These are phyloP conservation scores for Cystoisospora suis DNA, from an alignment of 169 alveolate species.

Conservation along the genomic window DNA sequence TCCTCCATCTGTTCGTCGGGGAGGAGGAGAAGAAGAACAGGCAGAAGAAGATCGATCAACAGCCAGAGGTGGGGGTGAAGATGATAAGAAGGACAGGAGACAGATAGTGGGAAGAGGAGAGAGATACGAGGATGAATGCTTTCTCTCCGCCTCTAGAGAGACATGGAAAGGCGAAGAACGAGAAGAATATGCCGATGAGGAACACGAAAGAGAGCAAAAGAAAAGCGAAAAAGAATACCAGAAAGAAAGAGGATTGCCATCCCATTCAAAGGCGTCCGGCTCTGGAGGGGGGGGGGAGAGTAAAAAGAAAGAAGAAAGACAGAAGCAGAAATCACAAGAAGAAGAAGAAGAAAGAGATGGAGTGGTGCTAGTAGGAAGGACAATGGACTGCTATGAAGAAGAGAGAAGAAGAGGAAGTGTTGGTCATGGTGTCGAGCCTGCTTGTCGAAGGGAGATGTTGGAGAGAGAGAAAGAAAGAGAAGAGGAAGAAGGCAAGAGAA, in stretches of 20 bases:
- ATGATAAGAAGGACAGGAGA: not conserved
- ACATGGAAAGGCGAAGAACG: not conserved
- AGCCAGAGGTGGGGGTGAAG: not conserved
- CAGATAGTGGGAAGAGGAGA: not conserved
- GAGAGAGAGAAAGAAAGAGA: too few species aligned
- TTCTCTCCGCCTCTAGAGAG: not conserved
- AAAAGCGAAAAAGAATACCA: too few species aligned
- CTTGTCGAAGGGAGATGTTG: not conserved
- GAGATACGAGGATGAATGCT: not conserved
- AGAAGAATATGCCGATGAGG: not conserved
- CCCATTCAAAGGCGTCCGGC: too few species aligned
- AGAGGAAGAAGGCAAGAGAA: too few species aligned
- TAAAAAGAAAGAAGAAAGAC: not conserved
- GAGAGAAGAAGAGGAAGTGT: not conserved
- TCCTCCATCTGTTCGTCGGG: too few species aligned
- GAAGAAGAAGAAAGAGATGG: not conserved
- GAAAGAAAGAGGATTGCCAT: too few species aligned
- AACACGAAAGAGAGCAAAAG: not conserved
- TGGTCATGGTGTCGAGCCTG: not conserved
- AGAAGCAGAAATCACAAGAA: not conserved
- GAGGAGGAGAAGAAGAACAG: not conserved
- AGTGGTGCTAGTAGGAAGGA: not conserved
- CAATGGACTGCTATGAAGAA: not conserved
- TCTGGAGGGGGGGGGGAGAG: too few species aligned
- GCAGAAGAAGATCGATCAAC: not conserved